Evolutionary conservation across 108 stramenopile genomes (phyloP), one percentile per base, ranked within the genome.

Genomic region (Cyclotella cryptica): DNA sequence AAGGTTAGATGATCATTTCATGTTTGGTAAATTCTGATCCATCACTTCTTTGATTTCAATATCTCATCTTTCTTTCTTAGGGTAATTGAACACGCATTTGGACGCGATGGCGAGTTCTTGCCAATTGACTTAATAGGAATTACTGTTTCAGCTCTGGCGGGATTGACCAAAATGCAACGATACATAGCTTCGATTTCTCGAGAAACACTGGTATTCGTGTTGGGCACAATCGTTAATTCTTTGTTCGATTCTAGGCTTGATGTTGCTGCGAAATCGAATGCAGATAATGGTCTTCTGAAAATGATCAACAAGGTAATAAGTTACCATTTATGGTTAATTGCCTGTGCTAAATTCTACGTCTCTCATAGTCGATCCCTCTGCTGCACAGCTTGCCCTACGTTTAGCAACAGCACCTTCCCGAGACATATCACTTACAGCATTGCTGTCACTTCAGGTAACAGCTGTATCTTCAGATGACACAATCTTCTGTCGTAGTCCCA

Each of bases 291-390:
- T 18, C 82, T 85, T 52, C 78, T 80, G 76, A 90, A 88, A 18
- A 84, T 83, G 35, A 90, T 91, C 65, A 95, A 93, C 66, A 95
- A 92, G 86, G 88, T 88, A 73, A 46, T n/a, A 77, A 39, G 26
- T n/a, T 41, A 14, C 30, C 10, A 22, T 5, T 21, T 51, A 5
- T 40, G 22, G 63, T 60, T 35, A 9, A 61, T 10, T n/a, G 49
- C 22, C n/a, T 4, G 10, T 54, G 30, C 0, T 9, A 12, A 27
- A 46, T 57, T 22, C 46, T 15, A 41, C 0, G 17, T 59, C 4
- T 12, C n/a, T 60, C 49, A 15, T 26, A 14, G 43, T 11, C 24
- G 22, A 10, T 58, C 18, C 10, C 18, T 35, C 40, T 43, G 22
- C 17, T 44, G 11, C 15, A 10, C 24, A 78, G 78, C 69, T 78